A percentile compares a stretch with the other conserved stretches of the same genome.
Evolutionary conservation across 345 rosid species (phyloP).

Genomic region (Fremontodendron californicum): DNA sequence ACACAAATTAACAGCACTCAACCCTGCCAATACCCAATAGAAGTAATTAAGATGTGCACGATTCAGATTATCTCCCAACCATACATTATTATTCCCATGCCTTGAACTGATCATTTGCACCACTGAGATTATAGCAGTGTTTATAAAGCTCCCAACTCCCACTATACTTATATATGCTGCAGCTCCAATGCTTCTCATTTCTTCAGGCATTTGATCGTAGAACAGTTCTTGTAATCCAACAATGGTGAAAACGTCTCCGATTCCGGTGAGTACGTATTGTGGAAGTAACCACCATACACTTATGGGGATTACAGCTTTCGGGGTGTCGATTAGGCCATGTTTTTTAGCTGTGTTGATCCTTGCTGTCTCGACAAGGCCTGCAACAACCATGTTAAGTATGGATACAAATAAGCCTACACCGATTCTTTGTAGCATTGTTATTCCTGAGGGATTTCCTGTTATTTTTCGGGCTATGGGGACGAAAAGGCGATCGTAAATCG

Average conservation of each 20-base stretch:
- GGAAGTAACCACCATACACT: constrained; percentile 82
- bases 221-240: constrained; percentile 91
- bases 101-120: constrained; percentile 50
- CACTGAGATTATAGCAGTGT: constrained; percentile 45
- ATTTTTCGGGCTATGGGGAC: constrained; percentile 56
- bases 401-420: constrained; percentile 75
- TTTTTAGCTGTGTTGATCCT: constrained; percentile 53
- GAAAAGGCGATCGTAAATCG: constrained; percentile 58
- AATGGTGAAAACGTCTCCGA: constrained; percentile 62
- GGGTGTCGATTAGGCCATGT: constrained; percentile 51
- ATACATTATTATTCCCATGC: constrained; percentile 39
- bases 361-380: constrained; percentile 59
- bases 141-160: constrained; percentile 77
- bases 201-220: constrained; percentile 81
- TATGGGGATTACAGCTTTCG: constrained; percentile 60
- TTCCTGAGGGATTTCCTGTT: constrained; percentile 64
- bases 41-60: constrained; percentile 54
- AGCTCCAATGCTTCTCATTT: constrained; percentile 84
- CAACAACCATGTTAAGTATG: constrained; percentile 48
- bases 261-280: constrained; percentile 55
- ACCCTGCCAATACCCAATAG: constrained; percentile 71
- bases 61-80: constrained; percentile 75
- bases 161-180: constrained; percentile 55
- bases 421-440: constrained; percentile 75
- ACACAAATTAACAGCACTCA: constrained; percentile 57